Evolutionary conservation across 2,329 filamentous ascomycete species (phyloP), one percentile per base, ranked within the genome.

Genomic region (Phaeosphaeria sp.): DNA sequence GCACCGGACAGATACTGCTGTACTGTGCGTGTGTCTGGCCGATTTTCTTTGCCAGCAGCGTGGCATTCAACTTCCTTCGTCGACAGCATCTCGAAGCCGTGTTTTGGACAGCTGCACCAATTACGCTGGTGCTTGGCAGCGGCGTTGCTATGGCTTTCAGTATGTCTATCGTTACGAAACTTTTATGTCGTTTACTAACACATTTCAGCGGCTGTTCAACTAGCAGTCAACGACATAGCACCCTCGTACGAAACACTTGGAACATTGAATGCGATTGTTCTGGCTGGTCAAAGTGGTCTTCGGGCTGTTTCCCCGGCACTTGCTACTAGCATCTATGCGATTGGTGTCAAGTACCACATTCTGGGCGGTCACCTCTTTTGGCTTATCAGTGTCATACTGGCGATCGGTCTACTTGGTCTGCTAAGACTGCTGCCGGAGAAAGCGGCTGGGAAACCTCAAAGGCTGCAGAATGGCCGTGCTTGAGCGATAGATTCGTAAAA

Each of bases 211-310:
- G 87, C 82, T 1, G 83, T 89, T 0, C 90, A 93, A 79, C 85
- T 94, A 9, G 87, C 87, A 0, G 71, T 94, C 30, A 94, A 94
- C 73, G 90, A 93, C 56, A 85, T 90, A 1, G 83, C 88, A 0
- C 91, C 91, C 0, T 86, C 82, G 10, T 83, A 86, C 1, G 80
- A 81, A 43, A 84, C 87, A 0, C 79, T 94, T 10, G 90, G 89
- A 0, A 92, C 87, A 0, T 78, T 95, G 25, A 94, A 94, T 65
- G 88, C 89, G 0, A 66, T 92, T 0, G 84, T 86, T 0, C 78
- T 94, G 56, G 89, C 89, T 0, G 68, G 87, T 0, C 77, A 81
- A 0, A 88, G 87, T 61, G 88, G 79, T 0, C 78, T 91, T 27
- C 82, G 91, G 15, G 84, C 90, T 0, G 80, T 93, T 42, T 83